Evolutionary conservation across 2,329 filamentous ascomycete species (phyloP).

Genomic region (Trichoderma koningiopsis): DNA sequence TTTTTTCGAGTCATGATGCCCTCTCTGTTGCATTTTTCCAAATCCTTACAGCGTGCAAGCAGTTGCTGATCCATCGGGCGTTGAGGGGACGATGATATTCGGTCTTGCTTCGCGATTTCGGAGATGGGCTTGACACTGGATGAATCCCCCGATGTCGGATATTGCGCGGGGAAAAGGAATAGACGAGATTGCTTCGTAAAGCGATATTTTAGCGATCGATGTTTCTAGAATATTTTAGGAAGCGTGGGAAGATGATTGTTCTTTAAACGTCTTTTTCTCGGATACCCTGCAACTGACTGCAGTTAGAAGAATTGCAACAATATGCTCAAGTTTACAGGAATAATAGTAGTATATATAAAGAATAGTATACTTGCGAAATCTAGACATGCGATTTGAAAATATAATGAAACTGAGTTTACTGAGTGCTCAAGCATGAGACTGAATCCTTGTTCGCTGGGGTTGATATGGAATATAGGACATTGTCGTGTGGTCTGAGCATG

Average conservation of each 20-base stretch:
- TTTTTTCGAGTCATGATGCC: background rate
- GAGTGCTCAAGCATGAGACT: background rate
- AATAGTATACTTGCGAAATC: background rate
- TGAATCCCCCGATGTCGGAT: background rate
- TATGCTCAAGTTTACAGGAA: background rate
- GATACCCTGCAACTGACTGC: background rate
- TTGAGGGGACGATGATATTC: background rate
- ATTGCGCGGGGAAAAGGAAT: background rate
- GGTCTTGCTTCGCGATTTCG: conserved; percentile 10
- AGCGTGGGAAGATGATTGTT: background rate
- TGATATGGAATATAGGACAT: background rate
- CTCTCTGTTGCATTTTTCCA: background rate
- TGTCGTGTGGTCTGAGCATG: background rate
- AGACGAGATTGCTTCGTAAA: background rate
- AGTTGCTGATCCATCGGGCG: background rate
- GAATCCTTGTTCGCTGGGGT: background rate
- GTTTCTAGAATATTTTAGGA: background rate
- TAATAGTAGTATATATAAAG: background rate
- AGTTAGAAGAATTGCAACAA: background rate
- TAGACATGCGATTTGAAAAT: background rate
- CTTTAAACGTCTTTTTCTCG: background rate
- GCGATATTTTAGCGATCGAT: background rate
- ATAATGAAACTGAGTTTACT: background rate
- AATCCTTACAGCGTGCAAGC: background rate
- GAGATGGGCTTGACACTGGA: background rate